Evolutionary conservation across 805 yeast species (phyloP), one percentile per base, ranked within the genome.

Genomic region (Kodamaea laetipori): DNA sequence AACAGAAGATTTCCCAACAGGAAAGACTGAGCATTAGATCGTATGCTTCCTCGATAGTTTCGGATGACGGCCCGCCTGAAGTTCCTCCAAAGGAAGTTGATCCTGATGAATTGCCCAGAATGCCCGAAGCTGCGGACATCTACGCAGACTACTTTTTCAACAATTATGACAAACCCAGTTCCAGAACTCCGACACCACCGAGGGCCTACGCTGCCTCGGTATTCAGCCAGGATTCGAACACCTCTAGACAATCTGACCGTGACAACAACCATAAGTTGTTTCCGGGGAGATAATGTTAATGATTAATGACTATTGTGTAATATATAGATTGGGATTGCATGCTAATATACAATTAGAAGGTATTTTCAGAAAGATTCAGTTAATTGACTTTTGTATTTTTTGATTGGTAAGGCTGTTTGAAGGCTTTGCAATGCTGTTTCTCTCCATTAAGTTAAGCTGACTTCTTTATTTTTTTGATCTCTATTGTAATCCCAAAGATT

Each of bases 211-310:
- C 21, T 10, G 13, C 32, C 15, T 21, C 28, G 30, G 11, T 21
- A 4, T 10, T 23, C 24, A 18, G 41, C 24, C 24, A 6, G 24
- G 24, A 43, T 17, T 44, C 33, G 33, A 44, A 44, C 21, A 41
- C 44, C 28, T 40, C 41, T 15, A 40, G 43, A 6, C 36, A 33
- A 3, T 44, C 44, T 23, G 40, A 43, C 34, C 34, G 23, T 38
- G 37, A 47, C 17, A 41, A 47, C 39, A 47, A 44, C 33, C 41
- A 47, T 27, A 40, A 44, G 28, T 32, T 47, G 24, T 44, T 47
- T 26, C 39, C 46, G 6, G 31, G 36, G 13, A 35, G 39, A 15
- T 33, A 21, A 27, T n/a, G 12, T n/a, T 13, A 27, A n/a, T 27
- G 31, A 27, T 27, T 27, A 21, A 21, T 21, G 24, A n/a, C n/a